Base-by-base conservation (phyloP, 495 filamentous ascomycete species). In the Poronia punctata region DNA sequence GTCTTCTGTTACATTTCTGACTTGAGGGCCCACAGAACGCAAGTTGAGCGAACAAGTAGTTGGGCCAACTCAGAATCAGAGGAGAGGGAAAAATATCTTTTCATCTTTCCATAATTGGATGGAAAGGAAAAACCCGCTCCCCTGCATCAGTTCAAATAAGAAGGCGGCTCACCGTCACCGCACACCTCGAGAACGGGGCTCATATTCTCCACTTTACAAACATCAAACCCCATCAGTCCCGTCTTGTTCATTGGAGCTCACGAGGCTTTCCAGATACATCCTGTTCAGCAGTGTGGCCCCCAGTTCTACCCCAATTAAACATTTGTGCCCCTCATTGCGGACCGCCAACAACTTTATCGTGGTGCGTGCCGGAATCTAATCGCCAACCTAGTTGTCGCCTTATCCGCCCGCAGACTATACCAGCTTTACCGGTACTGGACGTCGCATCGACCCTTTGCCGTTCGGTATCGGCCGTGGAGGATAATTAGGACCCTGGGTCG, bases 211-310 rank as follows among this genome's bases (percentile, higher is more conserved):
- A 59, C 55, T 53, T 56, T 50, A 53, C 43, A 58, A 57, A 52
- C 52, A 56, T 41, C 55, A 66, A 69, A 62, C 68, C 68, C 61
- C 72, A 76, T 60, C 68, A 64, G 56, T 72, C 70, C 52, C 65
- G 71, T 50, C 68, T 50, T 53, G 39, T 50, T 53, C 22, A 40
- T 53, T 59, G 55, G 54, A 47, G 49, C 52, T 58, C 55, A 59
- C 55, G 52, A 53, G 56, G 25, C 55, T 52, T 50, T 49, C 46
- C 50, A 48, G 43, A 42, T 52, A 50, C 44, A 50, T 44, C 27
- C 45, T 50, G 46, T 44, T 51, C 31, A 23, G 46, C 49, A 56
- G 50, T 50, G 42, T 53, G 48, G 47, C 52, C 55, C 55, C 55
- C 52, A 59, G 53, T 53, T 55, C 51, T 59, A 59, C 55, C 55